Conservation (phyloP, 2,329 filamentous ascomycete species). For the Claviceps digitariae region DNA sequence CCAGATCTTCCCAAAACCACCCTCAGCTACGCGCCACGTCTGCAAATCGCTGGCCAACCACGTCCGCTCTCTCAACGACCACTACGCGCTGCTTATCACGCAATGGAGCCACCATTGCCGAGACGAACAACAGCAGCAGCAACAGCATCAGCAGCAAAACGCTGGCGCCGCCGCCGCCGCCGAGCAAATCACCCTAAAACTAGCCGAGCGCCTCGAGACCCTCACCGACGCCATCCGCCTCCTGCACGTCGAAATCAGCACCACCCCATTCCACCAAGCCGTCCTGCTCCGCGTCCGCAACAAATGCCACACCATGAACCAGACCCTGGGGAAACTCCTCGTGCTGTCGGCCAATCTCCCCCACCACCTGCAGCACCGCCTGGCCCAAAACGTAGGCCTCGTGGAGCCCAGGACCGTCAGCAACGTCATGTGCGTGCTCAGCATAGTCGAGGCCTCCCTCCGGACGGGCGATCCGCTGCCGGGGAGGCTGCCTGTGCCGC, state of each 20-base stretch:
- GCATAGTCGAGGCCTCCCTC: constrained; percentile 31
- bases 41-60: constrained; percentile 30
- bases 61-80: constrained; percentile 29
- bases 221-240: constrained; percentile 15
- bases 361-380: constrained; percentile 23
- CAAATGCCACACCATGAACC: constrained; percentile 20
- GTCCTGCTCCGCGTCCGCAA: constrained; percentile 17
- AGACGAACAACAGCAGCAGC: not conserved
- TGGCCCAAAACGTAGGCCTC: constrained; percentile 24
- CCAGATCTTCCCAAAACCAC: constrained; percentile 31
- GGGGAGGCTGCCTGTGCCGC: constrained; percentile 31
- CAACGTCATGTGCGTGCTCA: constrained; percentile 36
- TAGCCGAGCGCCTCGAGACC: constrained; percentile 15
- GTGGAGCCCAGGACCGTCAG: constrained; percentile 30
- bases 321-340: constrained; percentile 18
- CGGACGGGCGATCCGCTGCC: constrained; percentile 33
- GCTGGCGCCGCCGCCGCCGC: constrained; percentile 17
- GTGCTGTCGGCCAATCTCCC: constrained; percentile 24
- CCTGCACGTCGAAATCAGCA: constrained; percentile 18
- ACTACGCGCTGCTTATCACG: constrained; percentile 34
- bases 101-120: constrained; percentile 24
- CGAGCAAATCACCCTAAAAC: constrained; percentile 16
- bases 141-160: constrained; percentile 2
- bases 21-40: constrained; percentile 30
- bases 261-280: constrained; percentile 17